A percentile compares a stretch with the other conserved stretches of the same genome.
Evolutionary conservation across 148 eudicot genomes (phyloP).

Genomic region (Drosera capensis): DNA sequence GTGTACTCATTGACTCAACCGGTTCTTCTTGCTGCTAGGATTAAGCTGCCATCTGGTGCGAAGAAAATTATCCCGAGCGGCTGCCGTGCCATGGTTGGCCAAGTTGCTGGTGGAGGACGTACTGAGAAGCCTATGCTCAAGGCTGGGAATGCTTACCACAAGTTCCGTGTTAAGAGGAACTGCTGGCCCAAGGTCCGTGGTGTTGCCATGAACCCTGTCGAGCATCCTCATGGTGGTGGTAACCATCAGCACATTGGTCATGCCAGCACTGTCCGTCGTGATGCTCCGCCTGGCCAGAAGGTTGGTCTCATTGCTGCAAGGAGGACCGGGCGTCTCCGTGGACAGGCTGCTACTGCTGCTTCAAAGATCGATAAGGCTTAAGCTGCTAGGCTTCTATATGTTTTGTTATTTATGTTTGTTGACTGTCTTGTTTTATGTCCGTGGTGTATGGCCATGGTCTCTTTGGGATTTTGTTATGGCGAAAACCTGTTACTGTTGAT

Average conservation of each 20-base stretch:
- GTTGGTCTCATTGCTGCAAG: slow-evolving; percentile 38
- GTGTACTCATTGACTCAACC: no score
- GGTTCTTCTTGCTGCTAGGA: slow-evolving; percentile 13
- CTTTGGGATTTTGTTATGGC: no score
- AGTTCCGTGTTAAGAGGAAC: slow-evolving; percentile 31
- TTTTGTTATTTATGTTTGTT: no score
- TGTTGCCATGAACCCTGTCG: slow-evolving; percentile 39
- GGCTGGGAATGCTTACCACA: slow-evolving; percentile 38
- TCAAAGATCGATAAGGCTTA: slow-evolving; percentile 26
- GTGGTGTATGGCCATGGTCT: no score
- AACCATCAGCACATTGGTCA: slow-evolving; percentile 40
- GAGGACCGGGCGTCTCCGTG: slow-evolving; percentile 37
- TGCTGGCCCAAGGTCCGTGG: slow-evolving; percentile 39
- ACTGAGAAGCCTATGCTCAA: slow-evolving; percentile 33
- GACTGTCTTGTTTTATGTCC: no score
- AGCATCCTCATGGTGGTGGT: slow-evolving; percentile 41
- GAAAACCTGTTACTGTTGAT: no score
- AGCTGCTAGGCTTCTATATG: slow-evolving; percentile 6
- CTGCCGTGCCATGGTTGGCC: slow-evolving; percentile 34
- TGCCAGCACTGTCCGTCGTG: slow-evolving; percentile 28
- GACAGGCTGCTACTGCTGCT: slow-evolving; percentile 26
- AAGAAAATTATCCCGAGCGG: slow-evolving; percentile 31
- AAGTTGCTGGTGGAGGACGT: slow-evolving; percentile 35
- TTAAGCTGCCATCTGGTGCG: slow-evolving; percentile 32
- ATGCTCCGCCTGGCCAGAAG: slow-evolving; percentile 32